phyloP scores from a whole-genome alignment of 2,329 filamentous ascomycete species.

The Alternaria arborescens region DNA sequence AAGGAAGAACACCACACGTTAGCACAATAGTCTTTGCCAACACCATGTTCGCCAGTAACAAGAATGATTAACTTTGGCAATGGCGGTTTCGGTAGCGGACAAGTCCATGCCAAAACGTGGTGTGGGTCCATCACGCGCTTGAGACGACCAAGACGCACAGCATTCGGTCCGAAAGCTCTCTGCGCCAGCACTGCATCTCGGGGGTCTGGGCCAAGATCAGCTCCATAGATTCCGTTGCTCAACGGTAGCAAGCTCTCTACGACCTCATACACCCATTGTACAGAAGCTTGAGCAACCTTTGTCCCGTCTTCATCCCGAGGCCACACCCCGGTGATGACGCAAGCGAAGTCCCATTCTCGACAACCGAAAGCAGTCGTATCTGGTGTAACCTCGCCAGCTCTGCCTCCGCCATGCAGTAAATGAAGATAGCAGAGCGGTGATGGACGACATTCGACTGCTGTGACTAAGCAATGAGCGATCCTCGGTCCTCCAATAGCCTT shows the following conservation, averaged over 20 bases:
- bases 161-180: constrained; percentile 67
- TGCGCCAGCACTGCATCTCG: constrained; percentile 62
- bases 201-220: constrained; percentile 70
- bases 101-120: constrained; percentile 64
- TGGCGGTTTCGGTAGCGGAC: constrained; percentile 58
- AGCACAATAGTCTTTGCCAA: constrained; percentile 70
- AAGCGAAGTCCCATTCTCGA: constrained; percentile 71
- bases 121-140: constrained; percentile 61
- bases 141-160: constrained; percentile 58
- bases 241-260: constrained; percentile 58
- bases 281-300: constrained; percentile 47
- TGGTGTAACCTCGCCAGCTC: constrained; percentile 55
- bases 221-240: constrained; percentile 64
- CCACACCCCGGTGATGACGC: constrained; percentile 71
- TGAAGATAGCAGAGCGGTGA: constrained; percentile 68
- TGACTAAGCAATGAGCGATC: constrained; percentile 52
- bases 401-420: constrained; percentile 68
- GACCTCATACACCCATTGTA: constrained; percentile 67
- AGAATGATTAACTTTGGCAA: constrained; percentile 49
- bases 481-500: constrained; percentile 54
- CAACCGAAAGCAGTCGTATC: constrained; percentile 68
- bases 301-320: constrained; percentile 61
- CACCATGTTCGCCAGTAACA: constrained; percentile 63
- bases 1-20: constrained; percentile 60
- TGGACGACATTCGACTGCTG: constrained; percentile 60